Evolutionary conservation across 768 basidiomycete species (phyloP), one percentile per base, ranked within the genome.

Genomic region (Lactarius quietus): DNA sequence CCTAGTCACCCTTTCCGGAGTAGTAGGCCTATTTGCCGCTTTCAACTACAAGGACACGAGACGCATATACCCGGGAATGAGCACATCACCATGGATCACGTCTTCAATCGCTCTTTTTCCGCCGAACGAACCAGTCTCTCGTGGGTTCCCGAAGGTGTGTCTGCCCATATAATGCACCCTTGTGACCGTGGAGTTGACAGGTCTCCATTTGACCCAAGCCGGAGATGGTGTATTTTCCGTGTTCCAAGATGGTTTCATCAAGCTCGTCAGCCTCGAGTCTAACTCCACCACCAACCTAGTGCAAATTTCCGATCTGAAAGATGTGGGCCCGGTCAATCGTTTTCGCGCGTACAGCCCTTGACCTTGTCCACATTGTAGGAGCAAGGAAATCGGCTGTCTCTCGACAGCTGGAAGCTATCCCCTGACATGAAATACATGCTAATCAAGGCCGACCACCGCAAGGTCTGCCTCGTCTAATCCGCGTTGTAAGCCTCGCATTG

Each of bases 101-200:
- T 97, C 58, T 94, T 93, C 78, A 96, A 97, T 73, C 93, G 93
- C 4, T 98, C 95, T 2, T 98, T 98, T 72, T 66, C 38, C 18
- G 75, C 80, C 2, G 72, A 81, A 3, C 70, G 73, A 2, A 79
- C 80, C 56, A 70, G 70, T 26, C 74, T 99, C 38, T 80, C 86
- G 52, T 99, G 97, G 97, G 88, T 98, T 33, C 86, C 89, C 10
- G 95, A 97, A 84, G 96, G 95, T 93, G 67, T 45, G 84, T 70
- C 20, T 39, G 28, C 36, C n/a, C 38, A 26, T 39, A 23, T 12
- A 38, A 39, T 33, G 15, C 17, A 17, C 28, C 43, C 38, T 26
- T 57, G 59, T 54, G 55, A 41, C 59, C 45, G 57, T 54, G 65
- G 61, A 62, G 65, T 57, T 66, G 61, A 62, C 57, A 33, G 51